Evolutionary conservation across 345 rosid genomes (phyloP), one percentile per base, ranked within the genome.

Genomic region (Citrus unshiu): DNA sequence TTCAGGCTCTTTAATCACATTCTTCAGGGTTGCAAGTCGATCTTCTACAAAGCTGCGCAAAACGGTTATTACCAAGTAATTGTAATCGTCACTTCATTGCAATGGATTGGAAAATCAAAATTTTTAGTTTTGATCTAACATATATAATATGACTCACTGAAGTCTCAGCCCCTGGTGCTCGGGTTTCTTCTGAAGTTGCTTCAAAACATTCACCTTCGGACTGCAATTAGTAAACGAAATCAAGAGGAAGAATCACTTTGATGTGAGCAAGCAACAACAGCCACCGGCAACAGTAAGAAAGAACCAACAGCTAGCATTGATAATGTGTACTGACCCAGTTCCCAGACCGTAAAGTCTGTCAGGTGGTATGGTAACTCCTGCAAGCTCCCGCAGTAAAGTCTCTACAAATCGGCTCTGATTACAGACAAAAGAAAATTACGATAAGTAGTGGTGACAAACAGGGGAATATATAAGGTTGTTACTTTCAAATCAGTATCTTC

Each of bases 21-120:
- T 93, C 93, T 91, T 95, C 70, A 93, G 86, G 7, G 98, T 95
- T 49, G 95, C 95, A 63, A 92, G 95, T 70, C 96, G 89, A 78
- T 95, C 99, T 90, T 95, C 99, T 78, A 95, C 96, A 65, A 93
- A 93, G 87, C 97, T 93, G 86, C 70, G 61, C 64, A 19, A 67
- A 72, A 61, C 30, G 4, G 19, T 9, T 39, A 64, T 66, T 61
- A 66, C 19, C 39, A 14, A 12, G 51, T 46, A 46, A 46, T 46
- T 46, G 51, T 46, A 43, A 2, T 12, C 16, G 51, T 10, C 16
- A 43, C 0, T 43, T 43, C 51, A 43, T 12, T 43, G 16, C 13
- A 46, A 46, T 46, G 51, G 18, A 46, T 12, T 46, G 16, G 51
- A 10, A 16, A 12, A 12, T 46, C 16, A 46, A 46, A 46, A 43